phyloP scores from a whole-genome alignment of 1,139 yeast species.

The Geotrichum histeridarum region DNA sequence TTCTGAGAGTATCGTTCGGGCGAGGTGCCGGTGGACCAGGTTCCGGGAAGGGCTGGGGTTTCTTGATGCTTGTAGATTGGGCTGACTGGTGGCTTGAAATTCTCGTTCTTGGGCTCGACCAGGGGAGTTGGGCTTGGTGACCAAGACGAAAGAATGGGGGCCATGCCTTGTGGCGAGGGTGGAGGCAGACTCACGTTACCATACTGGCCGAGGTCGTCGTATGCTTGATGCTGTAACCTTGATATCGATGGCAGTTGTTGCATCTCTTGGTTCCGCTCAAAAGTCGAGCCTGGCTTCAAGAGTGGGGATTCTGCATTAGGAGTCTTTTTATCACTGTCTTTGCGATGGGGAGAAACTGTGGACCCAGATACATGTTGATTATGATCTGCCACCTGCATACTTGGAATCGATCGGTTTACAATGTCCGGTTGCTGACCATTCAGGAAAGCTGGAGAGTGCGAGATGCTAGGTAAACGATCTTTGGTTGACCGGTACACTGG shows the following conservation, averaged over 20 bases:
- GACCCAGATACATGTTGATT: neutral
- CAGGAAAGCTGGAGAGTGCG: neutral
- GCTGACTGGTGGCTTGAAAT: neutral
- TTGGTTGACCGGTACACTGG: neutral
- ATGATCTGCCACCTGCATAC: neutral
- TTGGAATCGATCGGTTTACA: neutral
- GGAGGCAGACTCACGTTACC: conserved; percentile 12
- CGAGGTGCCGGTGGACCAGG: conserved; percentile 8
- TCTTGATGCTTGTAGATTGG: neutral
- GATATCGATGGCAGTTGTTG: conserved; percentile 14
- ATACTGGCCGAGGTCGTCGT: conserved; percentile 1
- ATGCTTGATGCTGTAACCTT: conserved; percentile 7
- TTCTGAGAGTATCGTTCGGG: conserved; percentile 13
- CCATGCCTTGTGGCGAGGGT: conserved; percentile 10
- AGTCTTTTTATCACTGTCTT: neutral
- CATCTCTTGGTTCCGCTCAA: neutral
- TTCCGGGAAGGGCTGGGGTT: neutral
- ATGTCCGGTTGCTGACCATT: neutral
- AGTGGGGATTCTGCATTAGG: neutral
- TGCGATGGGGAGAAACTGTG: neutral
- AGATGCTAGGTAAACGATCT: conserved; percentile 13
- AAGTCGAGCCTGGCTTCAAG: neutral
- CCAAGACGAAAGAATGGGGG: neutral
- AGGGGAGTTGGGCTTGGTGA: neutral
- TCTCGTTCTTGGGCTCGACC: neutral